Evolutionary conservation across 495 filamentous ascomycete species (phyloP).

Genomic region (Daldinia grandis): DNA sequence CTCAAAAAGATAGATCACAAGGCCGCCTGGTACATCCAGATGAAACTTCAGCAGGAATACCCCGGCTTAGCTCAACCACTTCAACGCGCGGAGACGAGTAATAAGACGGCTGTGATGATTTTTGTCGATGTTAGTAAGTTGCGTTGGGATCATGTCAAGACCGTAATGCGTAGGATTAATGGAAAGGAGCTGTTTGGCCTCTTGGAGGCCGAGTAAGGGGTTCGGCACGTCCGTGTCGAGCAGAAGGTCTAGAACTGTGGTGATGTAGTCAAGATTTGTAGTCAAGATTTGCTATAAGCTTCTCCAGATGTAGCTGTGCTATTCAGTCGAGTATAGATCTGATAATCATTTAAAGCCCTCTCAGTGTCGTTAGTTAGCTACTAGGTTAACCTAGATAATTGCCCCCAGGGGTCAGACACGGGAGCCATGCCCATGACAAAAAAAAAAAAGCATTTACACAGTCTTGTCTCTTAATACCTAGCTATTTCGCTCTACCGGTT

Average conservation of each 20-base stretch:
- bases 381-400: no score
- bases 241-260: not conserved
- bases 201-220: conserved; percentile 10
- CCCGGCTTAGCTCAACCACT: conserved; percentile 16
- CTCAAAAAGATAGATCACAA: conserved; percentile 28
- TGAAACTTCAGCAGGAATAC: conserved; percentile 23
- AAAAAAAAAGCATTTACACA: not conserved
- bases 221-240: not conserved
- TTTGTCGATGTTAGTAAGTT: conserved; percentile 19
- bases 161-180: conserved; percentile 21
- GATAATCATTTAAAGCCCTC: no score
- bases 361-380: no score
- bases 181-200: conserved; percentile 28
- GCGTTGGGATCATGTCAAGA: conserved; percentile 33
- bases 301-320: not conserved
- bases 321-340: not conserved
- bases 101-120: conserved; percentile 13
- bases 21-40: conserved; percentile 29
- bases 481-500: not conserved
- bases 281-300: not conserved
- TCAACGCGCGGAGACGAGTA: conserved; percentile 13
- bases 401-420: no score
- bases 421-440: not conserved
- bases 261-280: not conserved
- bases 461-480: not conserved